Evolutionary conservation across 345 rosid species (phyloP).

Genomic region (Camelina laxa): DNA sequence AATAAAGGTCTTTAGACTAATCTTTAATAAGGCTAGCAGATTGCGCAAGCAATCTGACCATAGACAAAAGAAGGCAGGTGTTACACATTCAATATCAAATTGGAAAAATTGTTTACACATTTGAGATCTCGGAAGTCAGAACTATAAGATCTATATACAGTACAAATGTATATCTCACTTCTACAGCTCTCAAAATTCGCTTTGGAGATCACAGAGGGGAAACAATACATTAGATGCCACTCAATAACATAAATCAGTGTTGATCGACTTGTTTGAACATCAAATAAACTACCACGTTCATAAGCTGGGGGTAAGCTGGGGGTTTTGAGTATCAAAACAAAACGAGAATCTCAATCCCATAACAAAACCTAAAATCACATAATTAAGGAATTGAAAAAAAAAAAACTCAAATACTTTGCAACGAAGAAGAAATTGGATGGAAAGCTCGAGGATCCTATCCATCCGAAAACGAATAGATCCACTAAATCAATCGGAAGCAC

Average conservation of each 20-base stretch:
- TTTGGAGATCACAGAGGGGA: neutral
- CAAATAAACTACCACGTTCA: conserved; percentile 9
- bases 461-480: conserved; percentile 32
- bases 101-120: neutral
- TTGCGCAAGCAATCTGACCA: neutral
- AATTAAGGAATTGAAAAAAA: neutral
- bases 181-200: neutral
- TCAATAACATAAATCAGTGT: neutral
- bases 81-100: neutral
- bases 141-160: neutral
- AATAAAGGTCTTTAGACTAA: neutral
- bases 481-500: conserved; percentile 4
- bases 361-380: conserved; percentile 7
- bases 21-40: neutral
- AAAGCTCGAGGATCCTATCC: conserved; percentile 8
- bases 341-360: conserved; percentile 5
- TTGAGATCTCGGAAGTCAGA: neutral
- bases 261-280: conserved; percentile 12
- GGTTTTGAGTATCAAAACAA: neutral
- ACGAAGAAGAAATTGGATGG: conserved; percentile 7
- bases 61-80: neutral
- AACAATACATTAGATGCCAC: neutral
- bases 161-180: neutral
- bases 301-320: no score
- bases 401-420: neutral